Base-by-base conservation (phyloP, 176 grass and related monocot species). In the Elymus sibiricus region DNA sequence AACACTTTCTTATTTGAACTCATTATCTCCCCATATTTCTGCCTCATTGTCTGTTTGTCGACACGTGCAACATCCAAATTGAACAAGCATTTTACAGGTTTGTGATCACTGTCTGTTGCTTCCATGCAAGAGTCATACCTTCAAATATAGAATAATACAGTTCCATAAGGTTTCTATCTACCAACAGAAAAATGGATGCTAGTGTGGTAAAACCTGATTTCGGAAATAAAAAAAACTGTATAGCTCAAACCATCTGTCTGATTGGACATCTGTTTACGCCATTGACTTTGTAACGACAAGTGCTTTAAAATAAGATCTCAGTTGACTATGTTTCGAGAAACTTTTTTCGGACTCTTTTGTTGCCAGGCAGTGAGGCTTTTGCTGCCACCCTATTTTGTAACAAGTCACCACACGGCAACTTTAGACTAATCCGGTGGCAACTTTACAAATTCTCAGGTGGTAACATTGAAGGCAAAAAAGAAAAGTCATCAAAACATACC, bases 41-140 rank as follows among this genome's bases (percentile, higher is more conserved):
- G 66, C 70, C 93, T 95, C 90, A 85, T 94, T 74, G 73, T 80
- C 74, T 83, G 42, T 84, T 98, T 94, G 77, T 95, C 84, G 7
- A 91, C 58, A 84, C 89, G 79, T 84, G 93, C 89, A 88, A 98
- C 92, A 88, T 94, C 90, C 64, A 98, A 83, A 98, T 92, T 91
- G 46, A 98, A 91, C 22, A 98, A 81, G 35, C 91, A 94, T 84
- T 89, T 98, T 61, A 95, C 70, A 78, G 96, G 96, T 78, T 95
- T 98, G 76, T 98, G 96, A 88, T 98, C 96, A 92, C 93, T 95
- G 56, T 95, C 93, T 24, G 55, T 90, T 62, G 65, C 93, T 87
- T 98, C 91, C 93, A 98, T 98, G 84, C 96, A 98, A 84, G 96
- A 86, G 86, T 95, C 88, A 22, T 98, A 98, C 84, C 96, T 98